Base-by-base conservation (phyloP, 768 basidiomycete species). In the Russula abietina region DNA sequence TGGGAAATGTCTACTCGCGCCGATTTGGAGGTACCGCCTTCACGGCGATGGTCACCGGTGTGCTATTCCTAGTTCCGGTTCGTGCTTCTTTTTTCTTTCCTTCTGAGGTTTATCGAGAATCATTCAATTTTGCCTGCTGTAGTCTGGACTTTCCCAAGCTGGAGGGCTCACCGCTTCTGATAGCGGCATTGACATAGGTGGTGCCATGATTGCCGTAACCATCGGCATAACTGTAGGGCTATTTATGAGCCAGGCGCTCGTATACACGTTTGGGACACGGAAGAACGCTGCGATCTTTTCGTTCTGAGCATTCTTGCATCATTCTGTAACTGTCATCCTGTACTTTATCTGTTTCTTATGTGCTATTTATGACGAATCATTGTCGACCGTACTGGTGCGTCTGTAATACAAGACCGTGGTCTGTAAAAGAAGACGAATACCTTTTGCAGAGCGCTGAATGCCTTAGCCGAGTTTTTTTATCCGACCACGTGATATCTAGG, bases 1-100 rank as follows among this genome's bases (percentile, higher is more conserved):
- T 91, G 19, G 89, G 89, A 3, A 91, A 91, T 68, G 73, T 86
- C 1, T 91, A 91, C 73, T 90, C 89, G 38, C 80, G 90, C 50
- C 82, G 83, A 69, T 87, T 89, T 80, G 81, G 86, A 4, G 90
- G 90, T 7, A 92, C 90, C 1, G 91, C 91, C 24, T 93, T 93
- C 74, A 91, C 89, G 7, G 85, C 86, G 1, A 93, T 93, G 91
- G 89, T 92, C 32, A 88, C 89, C n/a, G 91, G 90, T 49, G 88
- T 94, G 17, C 73, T 91, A 61, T 90, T 93, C 72, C 76, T 92
- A 60, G 90, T 93, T 46, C 91, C 91, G 17, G 89, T 90, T 71
- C 70, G 86, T 79, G 10, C 54, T 67, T 32, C 36, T 39, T 17
- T 17, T 39, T 39, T 49, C 7, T 26, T 55, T n/a, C 38, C 24